Percentiles rank a stretch among this genome's conserved stretches.
Evolutionary conservation across 768 basidiomycete species (phyloP).

Genomic region (Amanita jacksonii): DNA sequence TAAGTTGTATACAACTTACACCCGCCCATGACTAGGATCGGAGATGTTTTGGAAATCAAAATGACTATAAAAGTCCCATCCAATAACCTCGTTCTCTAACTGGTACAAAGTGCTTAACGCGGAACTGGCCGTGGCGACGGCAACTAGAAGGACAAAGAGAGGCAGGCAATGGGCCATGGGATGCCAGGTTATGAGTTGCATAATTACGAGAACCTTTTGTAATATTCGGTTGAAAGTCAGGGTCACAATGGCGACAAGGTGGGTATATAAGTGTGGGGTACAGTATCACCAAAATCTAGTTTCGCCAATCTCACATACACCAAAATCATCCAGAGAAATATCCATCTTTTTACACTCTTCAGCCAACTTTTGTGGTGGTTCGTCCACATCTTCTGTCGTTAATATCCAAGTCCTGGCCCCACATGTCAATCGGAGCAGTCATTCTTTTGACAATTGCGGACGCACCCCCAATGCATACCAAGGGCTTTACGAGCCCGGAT

Average conservation of each 20-base stretch:
- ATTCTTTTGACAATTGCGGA: neutral
- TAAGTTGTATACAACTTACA: constrained; percentile 39
- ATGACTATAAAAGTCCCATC: constrained; percentile 30
- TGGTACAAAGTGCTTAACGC: no score
- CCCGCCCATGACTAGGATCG: constrained; percentile 53
- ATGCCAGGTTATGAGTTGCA: no score
- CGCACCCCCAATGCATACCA: constrained; percentile 66
- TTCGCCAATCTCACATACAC: constrained; percentile 51
- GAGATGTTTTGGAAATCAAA: constrained; percentile 39
- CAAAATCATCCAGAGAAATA: constrained; percentile 45
- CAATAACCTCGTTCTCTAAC: neutral
- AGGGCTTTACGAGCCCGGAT: constrained; percentile 48
- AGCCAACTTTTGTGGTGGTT: constrained; percentile 47
- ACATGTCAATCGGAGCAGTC: neutral
- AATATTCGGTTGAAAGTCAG: no score
- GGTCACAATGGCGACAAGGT: no score
- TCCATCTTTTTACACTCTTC: constrained; percentile 42
- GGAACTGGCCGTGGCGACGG: no score
- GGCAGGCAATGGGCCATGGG: no score
- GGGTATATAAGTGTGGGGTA: no score
- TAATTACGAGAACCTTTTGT: no score
- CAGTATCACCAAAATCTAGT: constrained; percentile 33
- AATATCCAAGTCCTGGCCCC: constrained; percentile 42
- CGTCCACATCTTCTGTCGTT: constrained; percentile 44
- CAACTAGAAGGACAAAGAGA: no score